Base-by-base conservation (phyloP, 129 eudicot species). In the Chrysanthemum lavandulifolium region DNA sequence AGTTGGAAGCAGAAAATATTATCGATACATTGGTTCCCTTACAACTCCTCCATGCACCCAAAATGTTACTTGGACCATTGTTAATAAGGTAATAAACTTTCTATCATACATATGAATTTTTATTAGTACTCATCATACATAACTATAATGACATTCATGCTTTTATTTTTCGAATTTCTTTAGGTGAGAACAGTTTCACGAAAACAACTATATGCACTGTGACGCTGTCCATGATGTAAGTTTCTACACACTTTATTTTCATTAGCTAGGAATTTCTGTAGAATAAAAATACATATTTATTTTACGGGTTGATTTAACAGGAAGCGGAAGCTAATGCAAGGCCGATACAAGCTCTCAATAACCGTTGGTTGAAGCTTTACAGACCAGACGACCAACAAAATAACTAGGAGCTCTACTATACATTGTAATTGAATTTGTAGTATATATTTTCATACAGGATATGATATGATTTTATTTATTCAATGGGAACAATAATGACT, bases 151-250 rank as follows among this genome's bases (percentile, higher is more conserved):
- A 36, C 10, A 18, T 3, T 43, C 14, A 11, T 29, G 3, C 10
- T 16, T 7, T 0, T 50, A 13, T 7, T 31, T 7, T 25, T 9
- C 8, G 0, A 56, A 15, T 47, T 55, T 47, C 6, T 50, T 23
- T 51, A 87, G 92, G 86, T 84, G 68, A 81, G 87, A 68, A 88
- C 84, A 9, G 82, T 85, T 48, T 55, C 88, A 13, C 54, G 67
- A 53, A 68, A 76, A 75, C 95, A 88, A 83, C 51, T 85, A 43
- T 31, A 64, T 11, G 19, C 78, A 51, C 50, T 88, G 83, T 13
- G 79, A 77, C 1, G 90, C 86, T 23, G 84, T 88, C 50, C 82
- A 85, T 16, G 86, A 88, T 71, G 95, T 88, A 61, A 85, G 89
- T 80, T 56, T 16, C 61, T n/a, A 13, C 2, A 60, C 23, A 9